A percentile compares a stretch with the other conserved stretches of the same genome.
Conservation (phyloP, 2,329 filamentous ascomycete species). For the Aspergillus ibericus region DNA sequence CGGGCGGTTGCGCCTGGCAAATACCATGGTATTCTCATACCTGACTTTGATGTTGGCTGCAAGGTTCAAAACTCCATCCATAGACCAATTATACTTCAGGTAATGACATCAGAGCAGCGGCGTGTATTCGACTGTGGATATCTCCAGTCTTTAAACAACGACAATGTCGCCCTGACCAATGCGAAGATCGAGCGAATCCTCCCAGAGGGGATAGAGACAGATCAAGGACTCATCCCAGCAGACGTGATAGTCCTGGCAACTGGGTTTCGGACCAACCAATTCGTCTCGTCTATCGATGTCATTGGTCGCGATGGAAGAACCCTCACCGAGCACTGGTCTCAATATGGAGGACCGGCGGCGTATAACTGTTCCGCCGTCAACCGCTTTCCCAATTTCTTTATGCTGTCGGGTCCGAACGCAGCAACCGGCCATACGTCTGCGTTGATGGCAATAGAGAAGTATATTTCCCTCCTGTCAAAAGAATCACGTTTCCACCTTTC, state of each 20-base stretch:
- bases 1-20: conserved; percentile 6
- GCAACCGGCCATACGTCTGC: conserved; percentile 49
- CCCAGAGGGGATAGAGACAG: conserved; percentile 37
- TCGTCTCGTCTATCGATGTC: conserved; percentile 25
- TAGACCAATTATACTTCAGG: background rate
- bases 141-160: conserved; percentile 9
- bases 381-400: conserved; percentile 47
- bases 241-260: conserved; percentile 30
- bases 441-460: conserved; percentile 60
- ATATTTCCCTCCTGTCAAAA: background rate
- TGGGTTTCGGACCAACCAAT: conserved; percentile 29
- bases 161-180: conserved; percentile 50
- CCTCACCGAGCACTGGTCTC: conserved; percentile 25
- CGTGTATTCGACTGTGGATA: conserved; percentile 14
- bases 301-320: conserved; percentile 23
- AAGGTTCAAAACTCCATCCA: background rate
- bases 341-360: conserved; percentile 57
- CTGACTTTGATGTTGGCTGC: conserved; percentile 15
- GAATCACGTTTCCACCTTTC: no score
- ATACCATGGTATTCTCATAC: conserved; percentile 13
- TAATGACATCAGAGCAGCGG: background rate
- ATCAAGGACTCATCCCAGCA: conserved; percentile 22
- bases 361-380: conserved; percentile 60
- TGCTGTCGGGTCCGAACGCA: conserved; percentile 34
- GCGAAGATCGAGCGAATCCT: conserved; percentile 47